These are phyloP conservation scores for Trypanosoma congolense DNA, from an alignment of 208 protist genomes.

Conservation along the genomic window DNA sequence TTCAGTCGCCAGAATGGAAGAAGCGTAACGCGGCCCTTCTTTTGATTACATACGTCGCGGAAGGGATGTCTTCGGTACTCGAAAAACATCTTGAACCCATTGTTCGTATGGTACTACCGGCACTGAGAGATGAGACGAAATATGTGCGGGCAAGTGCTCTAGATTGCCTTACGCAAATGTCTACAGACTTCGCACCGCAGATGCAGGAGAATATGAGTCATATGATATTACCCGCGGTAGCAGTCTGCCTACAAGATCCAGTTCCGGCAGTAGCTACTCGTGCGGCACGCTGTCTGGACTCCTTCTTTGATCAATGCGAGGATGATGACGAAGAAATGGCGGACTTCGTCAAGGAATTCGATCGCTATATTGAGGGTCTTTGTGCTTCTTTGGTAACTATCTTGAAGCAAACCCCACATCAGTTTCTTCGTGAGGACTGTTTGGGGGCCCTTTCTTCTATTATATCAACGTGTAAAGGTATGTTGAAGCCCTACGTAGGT, in stretches of 20 bases:
- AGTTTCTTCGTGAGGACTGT: constrained; percentile 59
- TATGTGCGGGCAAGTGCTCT: constrained; percentile 72
- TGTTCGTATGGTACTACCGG: constrained; percentile 41
- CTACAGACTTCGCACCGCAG: constrained; percentile 55
- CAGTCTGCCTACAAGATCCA: constrained; percentile 49
- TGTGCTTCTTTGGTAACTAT: constrained; percentile 56
- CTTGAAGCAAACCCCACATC: constrained; percentile 35
- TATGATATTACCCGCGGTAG: constrained; percentile 46
- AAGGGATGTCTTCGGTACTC: constrained; percentile 66
- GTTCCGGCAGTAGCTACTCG: constrained; percentile 60
- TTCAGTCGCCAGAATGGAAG: constrained; percentile 65
- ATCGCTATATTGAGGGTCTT: constrained; percentile 55
- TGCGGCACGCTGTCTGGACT: constrained; percentile 64
- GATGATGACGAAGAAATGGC: constrained; percentile 54
- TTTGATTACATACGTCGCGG: constrained; percentile 63
- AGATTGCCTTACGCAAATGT: constrained; percentile 71
- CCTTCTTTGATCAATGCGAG: constrained; percentile 63
- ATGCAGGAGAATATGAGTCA: constrained; percentile 49
- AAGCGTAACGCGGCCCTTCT: constrained; percentile 65
- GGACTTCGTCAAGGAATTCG: constrained; percentile 23
- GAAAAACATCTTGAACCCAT: constrained; percentile 49
- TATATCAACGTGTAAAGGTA: constrained; percentile 48
- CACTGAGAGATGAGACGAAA: constrained; percentile 62
- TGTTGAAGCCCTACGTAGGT: constrained; percentile 54
- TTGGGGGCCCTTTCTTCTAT: constrained; percentile 72